These are phyloP conservation scores for Pezicula radicicola DNA, from an alignment of 2,329 filamentous ascomycete genomes.

Conservation along the genomic window DNA sequence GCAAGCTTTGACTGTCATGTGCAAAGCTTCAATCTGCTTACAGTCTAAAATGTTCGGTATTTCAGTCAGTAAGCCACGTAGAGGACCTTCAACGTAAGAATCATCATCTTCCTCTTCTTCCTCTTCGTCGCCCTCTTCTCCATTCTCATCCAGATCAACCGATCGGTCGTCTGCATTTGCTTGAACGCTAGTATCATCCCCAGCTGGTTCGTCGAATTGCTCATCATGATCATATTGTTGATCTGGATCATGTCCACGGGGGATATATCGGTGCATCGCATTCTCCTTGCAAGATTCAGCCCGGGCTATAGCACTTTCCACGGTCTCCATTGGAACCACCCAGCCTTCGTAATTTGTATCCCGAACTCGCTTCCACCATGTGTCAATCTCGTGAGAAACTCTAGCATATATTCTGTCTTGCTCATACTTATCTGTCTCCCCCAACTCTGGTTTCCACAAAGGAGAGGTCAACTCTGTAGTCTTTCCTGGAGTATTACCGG, in stretches of 20 bases:
- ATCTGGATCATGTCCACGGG: constrained; percentile 29
- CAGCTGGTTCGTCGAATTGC: constrained; percentile 39
- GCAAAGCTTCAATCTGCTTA: constrained; percentile 90
- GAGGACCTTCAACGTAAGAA: constrained; percentile 74
- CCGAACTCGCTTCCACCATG: constrained; percentile 60
- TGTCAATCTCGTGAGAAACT: constrained; percentile 62
- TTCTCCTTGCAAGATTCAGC: constrained; percentile 58
- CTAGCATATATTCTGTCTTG: constrained; percentile 57
- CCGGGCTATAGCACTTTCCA: constrained; percentile 55
- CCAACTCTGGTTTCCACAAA: constrained; percentile 37
- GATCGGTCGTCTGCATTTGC: constrained; percentile 1
- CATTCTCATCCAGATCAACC: constrained; percentile 41
- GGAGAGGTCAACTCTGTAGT: constrained; percentile 22
- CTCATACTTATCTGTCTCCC: constrained; percentile 47
- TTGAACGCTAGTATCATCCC: constrained; percentile 23
- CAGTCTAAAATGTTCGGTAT: constrained; percentile 92
- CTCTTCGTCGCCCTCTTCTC: constrained; percentile 58
- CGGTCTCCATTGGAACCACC: constrained; percentile 56
- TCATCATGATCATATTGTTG: constrained; percentile 44
- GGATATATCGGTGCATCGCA: constrained; percentile 47
- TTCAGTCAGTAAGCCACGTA: constrained; percentile 84
- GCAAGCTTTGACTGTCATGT: constrained; percentile 96
- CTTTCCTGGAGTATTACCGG: constrained; percentile 1
- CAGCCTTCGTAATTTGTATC: constrained; percentile 59
- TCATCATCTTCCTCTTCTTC: constrained; percentile 72